A percentile compares a stretch with the other conserved stretches of the same genome.
Conservation (phyloP, 2,329 filamentous ascomycete species). For the Alternaria metachromatica region DNA sequence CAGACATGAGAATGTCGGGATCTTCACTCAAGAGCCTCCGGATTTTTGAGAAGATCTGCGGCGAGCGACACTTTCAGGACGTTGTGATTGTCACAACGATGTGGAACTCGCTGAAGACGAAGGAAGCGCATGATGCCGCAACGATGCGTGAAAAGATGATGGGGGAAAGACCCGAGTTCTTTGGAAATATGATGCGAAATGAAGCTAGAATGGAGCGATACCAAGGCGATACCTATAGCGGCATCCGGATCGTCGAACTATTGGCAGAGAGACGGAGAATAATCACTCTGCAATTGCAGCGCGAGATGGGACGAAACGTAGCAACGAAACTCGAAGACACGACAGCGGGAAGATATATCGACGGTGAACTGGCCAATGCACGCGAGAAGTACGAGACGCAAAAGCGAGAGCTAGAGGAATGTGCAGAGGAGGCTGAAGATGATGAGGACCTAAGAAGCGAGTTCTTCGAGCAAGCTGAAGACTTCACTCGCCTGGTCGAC, state of each 20-base stretch:
- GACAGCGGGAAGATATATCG: background rate
- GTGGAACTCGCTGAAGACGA: slow-evolving; percentile 40
- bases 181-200: background rate
- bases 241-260: background rate
- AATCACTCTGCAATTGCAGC: background rate
- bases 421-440: background rate
- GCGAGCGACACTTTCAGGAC: slow-evolving; percentile 49
- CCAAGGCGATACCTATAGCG: background rate
- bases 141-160: slow-evolving; percentile 1
- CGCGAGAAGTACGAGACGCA: background rate
- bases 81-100: slow-evolving; percentile 54
- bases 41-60: slow-evolving; percentile 56
- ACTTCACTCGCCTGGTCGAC: background rate
- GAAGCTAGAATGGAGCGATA: background rate
- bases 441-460: background rate
- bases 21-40: slow-evolving; percentile 51
- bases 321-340: background rate
- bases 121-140: slow-evolving; percentile 1
- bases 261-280: background rate
- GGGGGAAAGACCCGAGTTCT: background rate
- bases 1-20: slow-evolving; percentile 51
- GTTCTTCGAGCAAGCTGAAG: background rate
- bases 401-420: background rate
- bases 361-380: background rate
- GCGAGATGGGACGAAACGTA: background rate